A percentile compares a stretch with the other conserved stretches of the same genome.
Evolutionary conservation across 2,329 filamentous ascomycete species (phyloP).

Genomic region (Colletotrichum brevisporum): DNA sequence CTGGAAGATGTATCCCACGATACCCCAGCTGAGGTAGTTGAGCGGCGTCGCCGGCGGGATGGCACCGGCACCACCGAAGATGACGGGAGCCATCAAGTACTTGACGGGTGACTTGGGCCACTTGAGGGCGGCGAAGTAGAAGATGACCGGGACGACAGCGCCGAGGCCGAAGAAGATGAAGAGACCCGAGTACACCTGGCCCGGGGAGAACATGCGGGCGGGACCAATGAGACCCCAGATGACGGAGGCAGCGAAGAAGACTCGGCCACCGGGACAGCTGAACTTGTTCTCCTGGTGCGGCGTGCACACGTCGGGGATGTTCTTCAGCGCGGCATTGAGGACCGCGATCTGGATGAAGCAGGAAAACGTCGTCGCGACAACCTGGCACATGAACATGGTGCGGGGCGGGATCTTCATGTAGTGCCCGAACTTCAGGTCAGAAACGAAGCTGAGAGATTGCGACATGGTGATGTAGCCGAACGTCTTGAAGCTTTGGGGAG

Average conservation of each 20-base stretch:
- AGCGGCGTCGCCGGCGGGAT: conserved; percentile 79
- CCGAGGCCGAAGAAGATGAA: conserved; percentile 73
- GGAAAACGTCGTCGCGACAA: conserved; percentile 75
- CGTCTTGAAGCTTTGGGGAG: conserved; percentile 67
- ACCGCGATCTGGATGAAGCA: conserved; percentile 77
- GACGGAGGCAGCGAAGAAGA: conserved; percentile 76
- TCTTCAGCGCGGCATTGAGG: conserved; percentile 71
- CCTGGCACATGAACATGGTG: conserved; percentile 76
- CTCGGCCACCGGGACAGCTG: conserved; percentile 73
- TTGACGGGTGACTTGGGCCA: conserved; percentile 65
- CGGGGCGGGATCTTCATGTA: conserved; percentile 81
- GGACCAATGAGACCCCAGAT: conserved; percentile 79
- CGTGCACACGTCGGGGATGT: conserved; percentile 76
- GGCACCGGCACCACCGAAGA: conserved; percentile 71
- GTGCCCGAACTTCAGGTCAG: conserved; percentile 79
- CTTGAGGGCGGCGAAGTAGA: conserved; percentile 64
- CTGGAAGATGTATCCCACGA: conserved; percentile 80
- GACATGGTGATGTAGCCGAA: conserved; percentile 76
- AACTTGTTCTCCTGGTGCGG: conserved; percentile 70
- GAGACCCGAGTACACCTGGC: conserved; percentile 72
- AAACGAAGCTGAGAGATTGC: conserved; percentile 74
- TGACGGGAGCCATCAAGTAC: conserved; percentile 73
- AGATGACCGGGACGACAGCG: conserved; percentile 64
- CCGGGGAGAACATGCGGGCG: conserved; percentile 73
- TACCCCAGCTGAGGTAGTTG: conserved; percentile 81